Base-by-base conservation (phyloP, 345 rosid species). In the Isatis tinctoria region DNA sequence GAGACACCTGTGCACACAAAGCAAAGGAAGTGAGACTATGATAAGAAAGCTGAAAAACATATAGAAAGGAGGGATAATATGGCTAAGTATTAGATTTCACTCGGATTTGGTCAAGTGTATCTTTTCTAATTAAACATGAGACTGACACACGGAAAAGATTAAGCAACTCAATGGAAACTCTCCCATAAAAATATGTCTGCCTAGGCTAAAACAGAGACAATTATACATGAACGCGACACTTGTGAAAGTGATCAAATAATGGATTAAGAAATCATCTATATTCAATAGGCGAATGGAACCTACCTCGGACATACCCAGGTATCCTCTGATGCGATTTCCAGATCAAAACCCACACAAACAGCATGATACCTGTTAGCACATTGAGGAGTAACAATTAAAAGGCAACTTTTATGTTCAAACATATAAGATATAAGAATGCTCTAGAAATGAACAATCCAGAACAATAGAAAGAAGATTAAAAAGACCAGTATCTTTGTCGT, bases 291-390 rank as follows among this genome's bases (percentile, higher is more conserved):
- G 56, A 79, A 79, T 18, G 52, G 33, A 82, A 57, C 79, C 70
- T 84, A 92, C 99, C 99, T 90, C 30, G 97, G 99, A 80, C 99
- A 95, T 76, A 86, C 75, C 99, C 99, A 95, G 51, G 96, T 82
- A 81, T 86, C 90, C 75, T 95, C 99, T 69, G 85, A 82, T 67
- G 93, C 82, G 56, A 80, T 79, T 79, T 92, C 97, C 30, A 92
- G 75, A 86, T 95, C 94, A 85, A 95, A 95, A 28, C 94, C 98
- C 68, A 95, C 99, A 73, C 99, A 95, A 74, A 86, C 74, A 60
- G 98, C 99, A 87, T 95, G 99, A 83, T 90, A 95, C 99, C 99
- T 95, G 83, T 80, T 37, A 63, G 62, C 58, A 75, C 67, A 69
- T 12, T 69, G 30, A 74, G 41, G 22, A 43, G 26, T 67, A 78